Base-by-base conservation (phyloP, 1,284 basidiomycete genomes). In the Earliella scabrosa region DNA sequence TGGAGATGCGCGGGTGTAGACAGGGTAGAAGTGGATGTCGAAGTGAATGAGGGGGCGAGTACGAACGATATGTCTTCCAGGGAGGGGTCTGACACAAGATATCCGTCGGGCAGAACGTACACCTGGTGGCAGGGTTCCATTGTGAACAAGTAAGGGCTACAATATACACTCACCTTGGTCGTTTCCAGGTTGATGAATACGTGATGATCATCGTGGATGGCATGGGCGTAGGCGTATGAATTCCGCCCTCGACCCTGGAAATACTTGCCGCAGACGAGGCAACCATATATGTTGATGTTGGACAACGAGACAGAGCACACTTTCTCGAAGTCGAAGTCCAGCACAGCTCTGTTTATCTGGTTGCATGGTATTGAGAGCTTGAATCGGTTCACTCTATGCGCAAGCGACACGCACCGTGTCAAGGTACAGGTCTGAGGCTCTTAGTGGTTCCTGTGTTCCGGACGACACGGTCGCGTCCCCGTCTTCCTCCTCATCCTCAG, bases 261-360 rank as follows among this genome's bases (percentile, higher is more conserved):
- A 76, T 98, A 99, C 75, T 97, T 98, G 52, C 97, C 97, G 71
- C 95, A 98, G 11, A 99, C 95, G 45, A 99, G 86, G 70, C 97
- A 99, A 21, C 94, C 95, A 68, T 99, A 99, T 60, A 93, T 92
- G 73, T 99, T 97, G 81, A 98, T 95, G 74, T 98, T 97, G 27
- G 93, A 93, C 45, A 95, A 80, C 26, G 93, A 97, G 55, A 99
- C 94, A 9, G 95, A 98, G 80, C 97, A 99, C 27, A 99, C 83
- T 79, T 97, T 95, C 78, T 99, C 97, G 70, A 99, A 99, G 76
- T 99, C 97, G 75, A 99, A 99, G 74, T 99, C 97, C 58, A 99
- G 86, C 36, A 88, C 81, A 52, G 83, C 84, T 55, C 95, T 84
- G 68, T 96, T 94, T 63, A 97, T 91, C 95, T 72, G 21, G 23